Evolutionary conservation across 305 asterid genomes (phyloP).

Genomic region (Fraxinus paxiana): DNA sequence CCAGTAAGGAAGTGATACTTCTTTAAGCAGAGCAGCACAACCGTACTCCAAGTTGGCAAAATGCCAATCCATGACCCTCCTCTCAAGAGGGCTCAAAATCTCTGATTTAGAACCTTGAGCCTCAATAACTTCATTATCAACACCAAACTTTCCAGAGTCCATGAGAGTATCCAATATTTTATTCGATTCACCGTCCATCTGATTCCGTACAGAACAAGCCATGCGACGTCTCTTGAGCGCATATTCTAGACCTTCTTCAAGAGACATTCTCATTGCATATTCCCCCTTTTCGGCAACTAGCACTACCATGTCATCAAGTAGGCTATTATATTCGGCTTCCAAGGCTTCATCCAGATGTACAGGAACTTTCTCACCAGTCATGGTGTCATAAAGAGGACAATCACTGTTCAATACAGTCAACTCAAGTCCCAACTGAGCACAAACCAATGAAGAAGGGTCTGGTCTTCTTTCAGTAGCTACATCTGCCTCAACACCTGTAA

Average conservation of each 20-base stretch:
- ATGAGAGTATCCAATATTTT: slow-evolving; percentile 29
- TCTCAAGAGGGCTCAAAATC: slow-evolving; percentile 78
- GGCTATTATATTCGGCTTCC: slow-evolving; percentile 89
- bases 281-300: slow-evolving; percentile 90
- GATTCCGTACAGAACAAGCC: slow-evolving; percentile 33
- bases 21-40: slow-evolving; percentile 88
- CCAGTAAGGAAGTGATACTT: slow-evolving; percentile 93
- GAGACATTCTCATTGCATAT: slow-evolving; percentile 77
- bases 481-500: slow-evolving; percentile 98
- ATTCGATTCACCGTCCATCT: slow-evolving; percentile 27
- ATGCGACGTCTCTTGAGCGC: slow-evolving; percentile 60
- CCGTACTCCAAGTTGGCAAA: slow-evolving; percentile 97
- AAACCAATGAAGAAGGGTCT: slow-evolving; percentile 90
- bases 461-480: slow-evolving; percentile 95
- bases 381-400: slow-evolving; percentile 89
- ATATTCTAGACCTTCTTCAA: slow-evolving; percentile 88
- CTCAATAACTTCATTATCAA: slow-evolving; percentile 33
- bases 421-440: slow-evolving; percentile 96
- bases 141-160: slow-evolving; percentile 29
- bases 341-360: slow-evolving; percentile 75
- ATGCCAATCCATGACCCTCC: slow-evolving; percentile 99
- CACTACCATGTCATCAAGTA: slow-evolving; percentile 88
- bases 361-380: slow-evolving; percentile 83
- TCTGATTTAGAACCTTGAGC: slow-evolving; percentile 34
- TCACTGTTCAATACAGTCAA: slow-evolving; percentile 91